Base-by-base conservation (phyloP, 2,329 filamentous ascomycete genomes). In the Ceratocystis papillata region DNA sequence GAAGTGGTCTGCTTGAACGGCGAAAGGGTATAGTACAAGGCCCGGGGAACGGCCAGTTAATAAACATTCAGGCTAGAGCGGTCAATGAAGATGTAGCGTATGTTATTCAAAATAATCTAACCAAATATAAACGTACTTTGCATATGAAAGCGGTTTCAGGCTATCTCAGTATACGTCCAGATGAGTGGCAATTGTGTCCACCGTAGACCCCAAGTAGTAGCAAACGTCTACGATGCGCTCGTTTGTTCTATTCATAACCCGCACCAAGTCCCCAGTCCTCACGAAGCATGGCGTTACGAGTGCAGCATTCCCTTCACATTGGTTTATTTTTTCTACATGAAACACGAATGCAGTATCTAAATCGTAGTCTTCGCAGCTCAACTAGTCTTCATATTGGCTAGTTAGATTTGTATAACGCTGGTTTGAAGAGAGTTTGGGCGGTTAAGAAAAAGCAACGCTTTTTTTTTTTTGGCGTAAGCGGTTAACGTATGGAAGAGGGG, bases 311-410 rank as follows among this genome's bases (percentile, higher is more conserved):
- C 15, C 30, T 37, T n/a, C 2, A 37, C 55, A 37, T 20, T 33
- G 25, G 30, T 37, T 37, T 59, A 8, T 53, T 30, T 6, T 30
- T 6, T n/a, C 1, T 33, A 65, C 50, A 60, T 65, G 63, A 65
- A 65, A 65, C 63, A 59, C 8, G 41, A 37, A 28, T 28, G 3
- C 12, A 59, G 60, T 44, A 53, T 67, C 60, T 46, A 57, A 62
- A 63, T 62, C 22, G 44, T 57, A 2, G 55, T 10, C n/a, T 59
- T n/a, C 10, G 3, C 30, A 60, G 50, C 22, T 17, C 28, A 30
- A 41, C 50, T 57, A 63, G 50, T 33, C 50, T 48, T 65, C 63
- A 65, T 65, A 65, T 65, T 65, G 63, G 63, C 37, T 10, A 65
- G 37, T 12, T 25, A 2, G 8, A 48, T 30, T 15, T 57, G 22